A percentile compares a stretch with the other conserved stretches of the same genome.
These are phyloP conservation scores for Wickerhamomyces hampshirensis DNA, from an alignment of 805 yeast genomes.

Conservation along the genomic window DNA sequence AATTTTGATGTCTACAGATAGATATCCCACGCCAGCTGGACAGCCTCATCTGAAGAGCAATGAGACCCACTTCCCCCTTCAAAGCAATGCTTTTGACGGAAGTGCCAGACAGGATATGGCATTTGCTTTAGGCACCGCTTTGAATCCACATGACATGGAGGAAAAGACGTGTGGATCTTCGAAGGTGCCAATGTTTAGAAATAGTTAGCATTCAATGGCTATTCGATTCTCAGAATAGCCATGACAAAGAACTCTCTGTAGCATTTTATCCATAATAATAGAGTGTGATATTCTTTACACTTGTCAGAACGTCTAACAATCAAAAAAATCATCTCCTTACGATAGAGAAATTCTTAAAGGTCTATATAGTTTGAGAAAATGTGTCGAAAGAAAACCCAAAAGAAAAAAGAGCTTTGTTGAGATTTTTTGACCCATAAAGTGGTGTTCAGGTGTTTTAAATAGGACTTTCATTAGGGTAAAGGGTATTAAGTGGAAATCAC, in stretches of 20 bases:
- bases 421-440: background rate
- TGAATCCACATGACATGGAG: conserved; percentile 39
- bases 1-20: too few relatives aligned
- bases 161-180: conserved; percentile 36
- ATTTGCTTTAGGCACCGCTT: conserved; percentile 39
- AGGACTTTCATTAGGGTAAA: background rate
- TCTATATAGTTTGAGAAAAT: background rate
- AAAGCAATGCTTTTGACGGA: background rate
- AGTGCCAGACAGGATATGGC: background rate
- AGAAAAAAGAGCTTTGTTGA: background rate
- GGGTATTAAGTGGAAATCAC: too few relatives aligned
- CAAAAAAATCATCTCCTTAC: too few relatives aligned
- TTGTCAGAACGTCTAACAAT: too few relatives aligned
- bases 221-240: background rate
- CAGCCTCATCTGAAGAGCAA: background rate
- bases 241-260: background rate
- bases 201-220: background rate
- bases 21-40: background rate
- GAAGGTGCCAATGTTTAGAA: conserved; percentile 34
- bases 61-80: conserved; percentile 15
- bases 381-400: background rate
- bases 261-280: too few relatives aligned
- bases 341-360: background rate
- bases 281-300: too few relatives aligned
- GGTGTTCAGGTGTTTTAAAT: background rate